Conservation (phyloP, 2,329 filamentous ascomycete species). For the Torrubiella hemipterigena region DNA sequence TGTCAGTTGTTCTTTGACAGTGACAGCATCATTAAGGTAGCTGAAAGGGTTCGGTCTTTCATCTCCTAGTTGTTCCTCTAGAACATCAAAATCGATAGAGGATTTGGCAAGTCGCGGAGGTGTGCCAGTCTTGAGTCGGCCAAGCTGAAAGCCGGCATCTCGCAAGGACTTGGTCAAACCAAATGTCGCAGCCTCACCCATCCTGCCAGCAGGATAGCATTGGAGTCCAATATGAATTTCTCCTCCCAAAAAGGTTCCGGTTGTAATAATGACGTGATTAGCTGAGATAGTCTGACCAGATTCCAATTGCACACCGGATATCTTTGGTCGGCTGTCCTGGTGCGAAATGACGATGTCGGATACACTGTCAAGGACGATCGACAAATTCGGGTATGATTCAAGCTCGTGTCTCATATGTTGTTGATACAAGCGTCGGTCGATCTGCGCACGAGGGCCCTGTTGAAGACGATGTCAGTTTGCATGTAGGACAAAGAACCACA, state of each 20-base stretch:
- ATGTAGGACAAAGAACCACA: neutral
- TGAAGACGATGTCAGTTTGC: neutral
- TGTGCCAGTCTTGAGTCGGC: conserved; percentile 89
- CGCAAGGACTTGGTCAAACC: conserved; percentile 82
- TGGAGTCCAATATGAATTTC: conserved; percentile 94
- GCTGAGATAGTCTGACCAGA: conserved; percentile 76
- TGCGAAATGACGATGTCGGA: conserved; percentile 70
- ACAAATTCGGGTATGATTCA: conserved; percentile 62
- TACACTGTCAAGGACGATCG: conserved; percentile 74
- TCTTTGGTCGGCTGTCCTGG: conserved; percentile 50
- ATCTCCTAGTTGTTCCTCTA: conserved; percentile 71
- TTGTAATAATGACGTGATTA: conserved; percentile 81
- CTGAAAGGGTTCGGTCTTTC: conserved; percentile 83
- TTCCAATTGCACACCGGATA: conserved; percentile 76
- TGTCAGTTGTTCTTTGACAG: conserved; percentile 70
- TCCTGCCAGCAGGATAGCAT: conserved; percentile 72
- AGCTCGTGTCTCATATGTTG: conserved; percentile 86
- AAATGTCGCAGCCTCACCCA: conserved; percentile 88
- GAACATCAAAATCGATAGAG: conserved; percentile 64
- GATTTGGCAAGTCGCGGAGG: conserved; percentile 74
- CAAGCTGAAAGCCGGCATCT: conserved; percentile 80
- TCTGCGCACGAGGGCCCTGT: conserved; percentile 81
- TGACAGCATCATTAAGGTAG: conserved; percentile 69
- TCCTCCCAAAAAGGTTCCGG: conserved; percentile 86
- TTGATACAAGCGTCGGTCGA: conserved; percentile 82